A percentile compares a stretch with the other conserved stretches of the same genome.
Conservation (phyloP, 192 early-diverging fungal species). For the Podochytrium sp. region DNA sequence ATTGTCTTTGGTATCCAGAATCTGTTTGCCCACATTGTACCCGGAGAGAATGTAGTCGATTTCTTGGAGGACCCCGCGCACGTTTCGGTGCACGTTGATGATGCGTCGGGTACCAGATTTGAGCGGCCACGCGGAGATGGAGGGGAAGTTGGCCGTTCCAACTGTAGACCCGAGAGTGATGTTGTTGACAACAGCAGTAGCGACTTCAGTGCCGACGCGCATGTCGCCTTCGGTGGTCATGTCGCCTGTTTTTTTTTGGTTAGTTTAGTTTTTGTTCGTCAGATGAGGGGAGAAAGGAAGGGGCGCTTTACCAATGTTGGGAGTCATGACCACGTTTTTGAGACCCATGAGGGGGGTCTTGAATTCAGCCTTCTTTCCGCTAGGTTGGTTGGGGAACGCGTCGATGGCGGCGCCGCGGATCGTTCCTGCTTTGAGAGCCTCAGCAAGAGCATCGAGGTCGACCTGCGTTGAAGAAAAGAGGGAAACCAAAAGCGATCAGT, state of each 20-base stretch:
- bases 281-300: background rate
- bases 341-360: conserved; percentile 35
- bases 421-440: conserved; percentile 49
- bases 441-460: conserved; percentile 50
- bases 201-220: conserved; percentile 49
- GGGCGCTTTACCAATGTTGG: conserved; percentile 40
- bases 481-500: no score
- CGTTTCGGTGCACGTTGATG: conserved; percentile 54
- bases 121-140: conserved; percentile 41
- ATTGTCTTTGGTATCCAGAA: conserved; percentile 54
- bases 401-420: conserved; percentile 53
- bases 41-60: conserved; percentile 55
- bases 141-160: conserved; percentile 57
- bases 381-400: conserved; percentile 38
- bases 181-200: conserved; percentile 41
- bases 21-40: conserved; percentile 59
- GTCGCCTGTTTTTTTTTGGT: conserved; percentile 18
- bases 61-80: conserved; percentile 53
- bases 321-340: conserved; percentile 53
- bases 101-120: conserved; percentile 42
- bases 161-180: conserved; percentile 49
- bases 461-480: conserved; percentile 24
- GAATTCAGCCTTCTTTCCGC: conserved; percentile 32
- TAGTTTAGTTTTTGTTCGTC: background rate
- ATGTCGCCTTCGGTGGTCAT: conserved; percentile 41